Conservation (phyloP, 805 yeast genomes). For the Torulaspora quercuum region DNA sequence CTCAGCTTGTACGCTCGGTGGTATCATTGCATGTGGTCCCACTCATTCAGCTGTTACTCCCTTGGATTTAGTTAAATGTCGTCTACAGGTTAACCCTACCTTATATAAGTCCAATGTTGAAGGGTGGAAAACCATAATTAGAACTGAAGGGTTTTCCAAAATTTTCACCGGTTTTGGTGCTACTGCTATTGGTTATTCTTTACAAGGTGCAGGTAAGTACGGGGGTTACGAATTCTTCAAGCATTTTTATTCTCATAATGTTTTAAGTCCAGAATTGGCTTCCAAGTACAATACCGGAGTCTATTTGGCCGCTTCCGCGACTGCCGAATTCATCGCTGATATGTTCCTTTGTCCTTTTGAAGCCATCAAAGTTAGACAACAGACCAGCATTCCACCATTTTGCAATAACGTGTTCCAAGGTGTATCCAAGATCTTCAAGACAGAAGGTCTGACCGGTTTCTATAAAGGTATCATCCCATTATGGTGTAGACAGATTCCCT, state of each 20-base stretch:
- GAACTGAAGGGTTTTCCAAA: constrained; percentile 69
- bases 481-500: constrained; percentile 98
- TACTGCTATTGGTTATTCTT: constrained; percentile 85
- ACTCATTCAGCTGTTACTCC: constrained; percentile 94
- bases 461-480: constrained; percentile 89
- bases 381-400: constrained; percentile 87
- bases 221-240: constrained; percentile 93
- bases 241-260: constrained; percentile 71
- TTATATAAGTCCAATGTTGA: constrained; percentile 73
- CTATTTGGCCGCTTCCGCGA: constrained; percentile 80
- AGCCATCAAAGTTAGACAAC: constrained; percentile 91
- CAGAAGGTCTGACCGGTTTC: constrained; percentile 69
- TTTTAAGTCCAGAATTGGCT: constrained; percentile 53
- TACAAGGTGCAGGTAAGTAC: constrained; percentile 97
- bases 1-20: constrained; percentile 54
- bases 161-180: constrained; percentile 89
- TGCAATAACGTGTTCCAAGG: constrained; percentile 64
- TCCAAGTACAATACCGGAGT: constrained; percentile 66
- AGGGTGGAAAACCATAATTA: constrained; percentile 76
- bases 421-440: constrained; percentile 57
- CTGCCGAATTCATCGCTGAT: constrained; percentile 94
- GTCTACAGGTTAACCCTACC: constrained; percentile 78
- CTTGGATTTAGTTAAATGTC: constrained; percentile 86
- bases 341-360: constrained; percentile 88
- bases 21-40: constrained; percentile 87